These are phyloP conservation scores for Russula abietina DNA, from an alignment of 768 basidiomycete genomes.

Conservation along the genomic window DNA sequence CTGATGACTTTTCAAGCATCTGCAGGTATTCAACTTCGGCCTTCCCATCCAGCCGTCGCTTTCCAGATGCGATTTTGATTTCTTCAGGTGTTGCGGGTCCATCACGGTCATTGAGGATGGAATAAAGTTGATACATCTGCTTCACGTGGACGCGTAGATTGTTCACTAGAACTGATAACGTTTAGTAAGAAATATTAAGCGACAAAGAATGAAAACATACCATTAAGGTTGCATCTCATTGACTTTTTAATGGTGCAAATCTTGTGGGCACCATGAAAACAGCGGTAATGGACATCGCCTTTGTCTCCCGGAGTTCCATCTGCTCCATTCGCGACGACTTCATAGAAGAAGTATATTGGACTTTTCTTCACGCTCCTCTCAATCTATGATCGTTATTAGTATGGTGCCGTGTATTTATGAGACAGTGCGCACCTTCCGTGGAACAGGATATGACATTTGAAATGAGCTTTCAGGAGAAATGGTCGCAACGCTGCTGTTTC, in stretches of 20 bases:
- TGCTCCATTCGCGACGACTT: too few species aligned
- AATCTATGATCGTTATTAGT: not conserved
- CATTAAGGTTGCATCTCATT: not conserved
- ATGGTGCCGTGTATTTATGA: not conserved
- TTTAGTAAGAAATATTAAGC: not conserved
- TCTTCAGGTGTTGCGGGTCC: not conserved
- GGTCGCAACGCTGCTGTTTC: not conserved
- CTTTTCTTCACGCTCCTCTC: too few species aligned
- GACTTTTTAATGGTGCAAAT: not conserved
- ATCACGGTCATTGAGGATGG: not conserved
- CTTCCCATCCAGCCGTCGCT: not conserved
- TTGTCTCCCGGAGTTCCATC: too few species aligned
- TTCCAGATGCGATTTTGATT: not conserved
- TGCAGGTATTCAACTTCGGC: not conserved
- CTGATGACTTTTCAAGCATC: not conserved
- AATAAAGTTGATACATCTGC: not conserved
- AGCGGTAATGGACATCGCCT: too few species aligned
- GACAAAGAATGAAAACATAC: not conserved
- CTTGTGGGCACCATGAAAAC: too few species aligned
- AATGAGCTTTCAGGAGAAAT: not conserved
- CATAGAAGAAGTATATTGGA: too few species aligned
- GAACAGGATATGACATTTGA: not conserved
- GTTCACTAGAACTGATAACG: not conserved
- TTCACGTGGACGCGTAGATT: not conserved
- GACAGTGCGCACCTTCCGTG: not conserved